These are phyloP conservation scores for Puccinia novopanici DNA, from an alignment of 1,284 basidiomycete genomes.

Conservation along the genomic window DNA sequence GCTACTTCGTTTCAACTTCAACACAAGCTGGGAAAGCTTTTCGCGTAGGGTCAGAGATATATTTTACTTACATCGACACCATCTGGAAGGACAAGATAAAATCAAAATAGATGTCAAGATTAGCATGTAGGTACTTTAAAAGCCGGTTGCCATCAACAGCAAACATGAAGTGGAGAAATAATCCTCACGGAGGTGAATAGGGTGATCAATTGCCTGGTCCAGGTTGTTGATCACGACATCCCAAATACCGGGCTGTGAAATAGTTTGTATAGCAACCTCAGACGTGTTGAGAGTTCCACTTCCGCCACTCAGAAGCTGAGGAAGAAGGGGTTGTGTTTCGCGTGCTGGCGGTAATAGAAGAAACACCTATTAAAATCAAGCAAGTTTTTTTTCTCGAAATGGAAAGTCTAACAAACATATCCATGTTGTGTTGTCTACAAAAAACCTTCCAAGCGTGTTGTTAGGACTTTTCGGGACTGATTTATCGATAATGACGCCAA, in stretches of 20 bases:
- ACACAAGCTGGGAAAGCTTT: background rate
- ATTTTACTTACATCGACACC: conserved; percentile 18
- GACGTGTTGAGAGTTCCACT: conserved; percentile 35
- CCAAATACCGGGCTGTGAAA: conserved; percentile 53
- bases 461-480: background rate
- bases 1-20: background rate
- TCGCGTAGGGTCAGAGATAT: background rate
- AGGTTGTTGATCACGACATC: conserved; percentile 59
- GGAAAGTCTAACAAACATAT: conserved; percentile 5
- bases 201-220: conserved; percentile 58
- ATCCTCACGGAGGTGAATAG: conserved; percentile 57
- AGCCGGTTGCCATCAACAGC: too few species aligned
- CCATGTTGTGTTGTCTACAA: conserved; percentile 46
- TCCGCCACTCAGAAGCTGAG: conserved; percentile 19
- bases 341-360: conserved; percentile 41
- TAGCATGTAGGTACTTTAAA: background rate
- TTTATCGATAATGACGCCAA: conserved; percentile 31
- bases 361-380: background rate
- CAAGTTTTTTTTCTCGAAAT: background rate
- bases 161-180: background rate
- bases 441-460: conserved; percentile 33
- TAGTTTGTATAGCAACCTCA: conserved; percentile 38
- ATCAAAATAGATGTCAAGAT: background rate
- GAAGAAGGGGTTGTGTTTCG: conserved; percentile 37
- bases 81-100: background rate